Evolutionary conservation across 78 protist genomes (phyloP).

Genomic region (Paratrimastix pyriformis): DNA sequence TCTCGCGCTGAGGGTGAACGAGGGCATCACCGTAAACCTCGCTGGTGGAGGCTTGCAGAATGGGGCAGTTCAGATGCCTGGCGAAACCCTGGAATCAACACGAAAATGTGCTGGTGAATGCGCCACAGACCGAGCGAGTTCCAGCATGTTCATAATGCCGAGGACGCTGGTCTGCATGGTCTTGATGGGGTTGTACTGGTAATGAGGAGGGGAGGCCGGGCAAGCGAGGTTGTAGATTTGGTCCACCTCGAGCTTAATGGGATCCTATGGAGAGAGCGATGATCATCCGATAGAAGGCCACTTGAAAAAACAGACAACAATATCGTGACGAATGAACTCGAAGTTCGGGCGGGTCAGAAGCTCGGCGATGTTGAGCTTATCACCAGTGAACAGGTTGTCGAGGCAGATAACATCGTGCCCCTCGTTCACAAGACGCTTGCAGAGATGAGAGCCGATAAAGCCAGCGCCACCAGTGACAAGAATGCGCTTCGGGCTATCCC

Average conservation of each 20-base stretch:
- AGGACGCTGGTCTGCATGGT: conserved; percentile 53
- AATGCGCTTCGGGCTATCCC: too few species aligned
- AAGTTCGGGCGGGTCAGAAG: conserved; percentile 45
- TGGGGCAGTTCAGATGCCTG: neutral
- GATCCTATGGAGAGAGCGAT: too few species aligned
- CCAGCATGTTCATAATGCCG: conserved; percentile 69
- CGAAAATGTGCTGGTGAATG: too few species aligned
- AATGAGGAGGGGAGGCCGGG: conserved; percentile 69
- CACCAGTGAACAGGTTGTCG: conserved; percentile 45
- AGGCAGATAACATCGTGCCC: conserved; percentile 54
- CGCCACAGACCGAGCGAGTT: too few species aligned
- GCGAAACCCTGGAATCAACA: too few species aligned
- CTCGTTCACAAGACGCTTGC: conserved; percentile 40
- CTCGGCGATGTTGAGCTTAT: conserved; percentile 11
- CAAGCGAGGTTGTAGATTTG: conserved; percentile 65
- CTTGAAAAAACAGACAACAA: too few species aligned
- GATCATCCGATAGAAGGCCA: too few species aligned
- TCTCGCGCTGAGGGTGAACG: conserved; percentile 64
- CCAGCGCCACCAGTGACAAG: conserved; percentile 81
- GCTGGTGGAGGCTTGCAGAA: conserved; percentile 63
- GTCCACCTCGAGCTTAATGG: conserved; percentile 39
- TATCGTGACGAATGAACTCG: conserved; percentile 40
- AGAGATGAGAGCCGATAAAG: conserved; percentile 66
- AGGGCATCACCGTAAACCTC: conserved; percentile 65
- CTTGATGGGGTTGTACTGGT: conserved; percentile 53